These are phyloP conservation scores for Wickerhamiella azyma DNA, from an alignment of 805 yeast genomes.

Conservation along the genomic window DNA sequence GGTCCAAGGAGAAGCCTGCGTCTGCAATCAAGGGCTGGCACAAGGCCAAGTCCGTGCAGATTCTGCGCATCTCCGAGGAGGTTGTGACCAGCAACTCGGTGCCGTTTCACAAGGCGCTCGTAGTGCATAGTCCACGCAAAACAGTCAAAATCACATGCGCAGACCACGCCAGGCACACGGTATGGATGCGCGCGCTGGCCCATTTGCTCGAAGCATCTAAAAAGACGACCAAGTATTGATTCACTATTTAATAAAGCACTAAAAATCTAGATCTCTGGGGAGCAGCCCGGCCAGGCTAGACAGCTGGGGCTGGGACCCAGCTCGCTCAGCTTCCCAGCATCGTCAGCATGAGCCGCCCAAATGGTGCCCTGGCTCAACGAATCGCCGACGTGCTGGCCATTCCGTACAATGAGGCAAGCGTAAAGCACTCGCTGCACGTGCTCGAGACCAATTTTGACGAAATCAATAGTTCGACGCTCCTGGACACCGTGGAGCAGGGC, in stretches of 20 bases:
- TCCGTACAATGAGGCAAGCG: conserved; percentile 15
- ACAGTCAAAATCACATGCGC: conserved; percentile 74
- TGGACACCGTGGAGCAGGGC: conserved; percentile 12
- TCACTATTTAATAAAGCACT: no score
- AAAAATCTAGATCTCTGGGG: no score
- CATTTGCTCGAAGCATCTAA: conserved; percentile 26
- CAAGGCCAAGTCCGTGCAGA: conserved; percentile 68
- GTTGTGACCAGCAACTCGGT: conserved; percentile 74
- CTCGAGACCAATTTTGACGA: conserved; percentile 11
- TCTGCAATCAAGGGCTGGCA: conserved; percentile 41
- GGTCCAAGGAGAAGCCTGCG: conserved; percentile 77
- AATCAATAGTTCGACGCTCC: conserved; percentile 12
- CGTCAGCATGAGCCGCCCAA: background rate
- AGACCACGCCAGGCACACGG: conserved; percentile 72
- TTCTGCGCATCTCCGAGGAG: conserved; percentile 53
- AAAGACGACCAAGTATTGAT: no score
- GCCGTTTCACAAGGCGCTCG: conserved; percentile 75
- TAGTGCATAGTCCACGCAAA: conserved; percentile 55
- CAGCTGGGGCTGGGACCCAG: no score
- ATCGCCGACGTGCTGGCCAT: conserved; percentile 15
- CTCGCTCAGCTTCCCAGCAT: background rate
- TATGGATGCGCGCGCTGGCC: conserved; percentile 77
- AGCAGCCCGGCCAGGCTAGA: no score
- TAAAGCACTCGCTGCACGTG: conserved; percentile 16
- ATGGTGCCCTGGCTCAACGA: conserved; percentile 5